A percentile compares a stretch with the other conserved stretches of the same genome.
Evolutionary conservation across 225 moss, liverwort and hornwort species (phyloP).

Genomic region (Anthoceros angustus): DNA sequence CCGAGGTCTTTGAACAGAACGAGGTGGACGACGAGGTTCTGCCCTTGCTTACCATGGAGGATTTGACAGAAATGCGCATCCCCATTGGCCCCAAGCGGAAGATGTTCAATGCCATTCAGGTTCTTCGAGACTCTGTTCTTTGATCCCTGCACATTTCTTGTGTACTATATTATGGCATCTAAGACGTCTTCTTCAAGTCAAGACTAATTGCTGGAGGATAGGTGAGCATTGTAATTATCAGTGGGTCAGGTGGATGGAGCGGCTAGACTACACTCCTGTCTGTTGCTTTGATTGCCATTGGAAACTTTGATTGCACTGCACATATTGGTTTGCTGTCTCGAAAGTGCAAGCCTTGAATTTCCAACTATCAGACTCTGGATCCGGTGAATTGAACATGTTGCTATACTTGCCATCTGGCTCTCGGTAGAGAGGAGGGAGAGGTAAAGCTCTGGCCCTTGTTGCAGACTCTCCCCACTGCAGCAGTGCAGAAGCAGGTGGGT

Average conservation of each 20-base stretch:
- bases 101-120: constrained; percentile 69
- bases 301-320: no score
- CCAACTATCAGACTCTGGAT: not conserved
- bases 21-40: constrained; percentile 87
- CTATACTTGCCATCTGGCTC: not conserved
- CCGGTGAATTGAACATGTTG: not conserved
- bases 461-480: not conserved
- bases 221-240: not conserved
- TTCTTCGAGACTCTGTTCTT: not conserved
- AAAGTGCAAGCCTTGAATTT: not conserved
- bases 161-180: not conserved
- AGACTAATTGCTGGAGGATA: not conserved
- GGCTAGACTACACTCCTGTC: no score
- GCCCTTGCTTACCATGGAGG: constrained; percentile 77
- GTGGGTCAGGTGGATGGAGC: not conserved
- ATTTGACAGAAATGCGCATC: constrained; percentile 86
- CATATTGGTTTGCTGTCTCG: no score
- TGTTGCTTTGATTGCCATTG: no score
- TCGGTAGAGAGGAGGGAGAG: not conserved
- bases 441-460: not conserved
- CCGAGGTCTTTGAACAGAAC: constrained; percentile 58
- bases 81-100: constrained; percentile 87
- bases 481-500: no score
- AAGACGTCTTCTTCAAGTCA: not conserved
- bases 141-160: not conserved